A percentile compares a stretch with the other conserved stretches of the same genome.
Conservation (phyloP, 2,329 filamentous ascomycete species). For the Cordyceps militaris region DNA sequence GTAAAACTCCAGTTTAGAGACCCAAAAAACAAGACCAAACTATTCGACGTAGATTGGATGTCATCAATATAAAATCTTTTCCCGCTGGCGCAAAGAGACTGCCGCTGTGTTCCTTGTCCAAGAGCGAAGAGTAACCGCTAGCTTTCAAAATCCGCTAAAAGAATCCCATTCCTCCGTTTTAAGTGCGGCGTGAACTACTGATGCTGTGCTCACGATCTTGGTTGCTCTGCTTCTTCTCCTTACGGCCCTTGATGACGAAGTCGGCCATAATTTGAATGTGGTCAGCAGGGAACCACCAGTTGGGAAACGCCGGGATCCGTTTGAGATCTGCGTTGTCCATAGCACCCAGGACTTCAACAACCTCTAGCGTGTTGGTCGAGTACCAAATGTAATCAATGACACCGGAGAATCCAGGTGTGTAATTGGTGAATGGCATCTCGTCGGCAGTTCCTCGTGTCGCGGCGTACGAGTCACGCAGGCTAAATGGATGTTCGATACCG, state of each 20-base stretch:
- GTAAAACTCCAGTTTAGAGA: slow-evolving; percentile 9
- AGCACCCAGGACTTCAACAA: slow-evolving; percentile 75
- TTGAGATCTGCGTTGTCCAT: slow-evolving; percentile 81
- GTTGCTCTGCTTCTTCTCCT: slow-evolving; percentile 62
- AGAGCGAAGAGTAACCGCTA: not conserved
- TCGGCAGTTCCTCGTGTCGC: slow-evolving; percentile 75
- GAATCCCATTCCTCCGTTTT: not conserved
- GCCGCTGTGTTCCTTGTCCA: not conserved
- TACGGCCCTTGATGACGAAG: slow-evolving; percentile 81
- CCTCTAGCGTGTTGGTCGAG: slow-evolving; percentile 80
- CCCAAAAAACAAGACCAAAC: slow-evolving; percentile 3
- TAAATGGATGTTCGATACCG: slow-evolving; percentile 92
- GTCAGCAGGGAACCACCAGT: slow-evolving; percentile 90
- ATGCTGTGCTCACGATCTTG: slow-evolving; percentile 49
- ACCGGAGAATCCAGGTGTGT: slow-evolving; percentile 85
- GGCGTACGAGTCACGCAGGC: slow-evolving; percentile 81
- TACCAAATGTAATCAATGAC: slow-evolving; percentile 99
- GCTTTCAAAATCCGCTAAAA: not conserved
- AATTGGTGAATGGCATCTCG: slow-evolving; percentile 91
- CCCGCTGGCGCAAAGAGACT: not conserved
- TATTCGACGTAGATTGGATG: slow-evolving; percentile 4
- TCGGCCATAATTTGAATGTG: slow-evolving; percentile 86
- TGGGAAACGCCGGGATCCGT: slow-evolving; percentile 83
- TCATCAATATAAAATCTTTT: not conserved
- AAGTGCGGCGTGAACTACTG: slow-evolving; percentile 3